phyloP scores from a whole-genome alignment of 129 eudicot species.

The Arctium lappa region DNA sequence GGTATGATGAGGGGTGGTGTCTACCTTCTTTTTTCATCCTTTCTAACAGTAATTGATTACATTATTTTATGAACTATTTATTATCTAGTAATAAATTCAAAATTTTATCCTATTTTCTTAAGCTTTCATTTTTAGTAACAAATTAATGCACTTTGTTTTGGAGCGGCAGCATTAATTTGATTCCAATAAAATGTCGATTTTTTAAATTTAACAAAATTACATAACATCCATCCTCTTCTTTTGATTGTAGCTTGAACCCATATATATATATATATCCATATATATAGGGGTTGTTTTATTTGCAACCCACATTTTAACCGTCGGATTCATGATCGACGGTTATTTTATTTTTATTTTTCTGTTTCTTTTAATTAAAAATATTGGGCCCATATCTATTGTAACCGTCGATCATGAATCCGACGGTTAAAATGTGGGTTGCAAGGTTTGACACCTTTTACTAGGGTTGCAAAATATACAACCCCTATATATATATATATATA shows the following conservation, averaged over 20 bases:
- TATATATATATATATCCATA: not conserved
- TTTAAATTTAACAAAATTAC: not conserved
- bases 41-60: not conserved
- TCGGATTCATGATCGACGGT: too few relatives aligned
- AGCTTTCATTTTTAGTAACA: not conserved
- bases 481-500: not conserved
- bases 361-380: too few relatives aligned
- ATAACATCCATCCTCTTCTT: not conserved
- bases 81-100: not conserved
- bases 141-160: not conserved
- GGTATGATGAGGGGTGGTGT: too few relatives aligned
- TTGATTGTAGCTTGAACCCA: conserved; percentile 18
- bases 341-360: too few relatives aligned
- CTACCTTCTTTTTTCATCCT: not conserved
- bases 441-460: too few relatives aligned
- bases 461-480: too few relatives aligned
- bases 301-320: too few relatives aligned
- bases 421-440: too few relatives aligned
- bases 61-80: not conserved
- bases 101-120: not conserved
- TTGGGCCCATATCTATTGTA: too few relatives aligned
- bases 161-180: not conserved
- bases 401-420: too few relatives aligned
- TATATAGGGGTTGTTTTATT: too few relatives aligned
- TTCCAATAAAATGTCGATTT: not conserved